These are phyloP conservation scores for Carex scoparia DNA, from an alignment of 176 grass and related monocot genomes.

Conservation along the genomic window DNA sequence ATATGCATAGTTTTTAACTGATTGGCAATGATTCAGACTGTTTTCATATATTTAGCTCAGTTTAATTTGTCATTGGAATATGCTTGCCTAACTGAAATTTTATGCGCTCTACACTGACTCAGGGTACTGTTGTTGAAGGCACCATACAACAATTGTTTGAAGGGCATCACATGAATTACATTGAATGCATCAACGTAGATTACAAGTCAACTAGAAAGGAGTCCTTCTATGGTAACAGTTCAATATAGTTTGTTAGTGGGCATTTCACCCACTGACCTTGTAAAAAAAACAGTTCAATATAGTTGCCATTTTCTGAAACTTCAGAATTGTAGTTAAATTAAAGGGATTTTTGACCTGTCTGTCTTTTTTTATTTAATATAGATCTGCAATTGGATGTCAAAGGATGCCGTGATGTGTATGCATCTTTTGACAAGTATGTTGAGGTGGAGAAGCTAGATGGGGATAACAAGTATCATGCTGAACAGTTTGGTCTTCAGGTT, in stretches of 20 bases:
- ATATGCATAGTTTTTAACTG: not conserved
- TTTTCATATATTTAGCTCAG: constrained; percentile 36
- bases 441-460: constrained; percentile 91
- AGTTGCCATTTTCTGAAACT: constrained; percentile 6
- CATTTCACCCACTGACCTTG: no score
- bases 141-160: constrained; percentile 98
- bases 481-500: constrained; percentile 93
- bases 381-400: constrained; percentile 98
- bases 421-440: constrained; percentile 98
- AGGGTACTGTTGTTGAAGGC: constrained; percentile 98
- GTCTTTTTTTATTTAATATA: constrained; percentile 36
- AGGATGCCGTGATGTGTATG: constrained; percentile 89
- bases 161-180: constrained; percentile 99
- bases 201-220: constrained; percentile 98
- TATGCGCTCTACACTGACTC: not conserved
- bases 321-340: not conserved
- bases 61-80: constrained; percentile 50
- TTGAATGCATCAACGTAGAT: constrained; percentile 96
- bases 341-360: not conserved
- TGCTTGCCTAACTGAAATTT: constrained; percentile 30
- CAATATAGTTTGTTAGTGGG: not conserved
- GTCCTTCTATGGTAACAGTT: constrained; percentile 60
- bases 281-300: not conserved
- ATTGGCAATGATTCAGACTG: not conserved
- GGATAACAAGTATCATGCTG: constrained; percentile 98